These are phyloP conservation scores for Lactarius hengduanensis DNA, from an alignment of 768 basidiomycete species.

Conservation along the genomic window DNA sequence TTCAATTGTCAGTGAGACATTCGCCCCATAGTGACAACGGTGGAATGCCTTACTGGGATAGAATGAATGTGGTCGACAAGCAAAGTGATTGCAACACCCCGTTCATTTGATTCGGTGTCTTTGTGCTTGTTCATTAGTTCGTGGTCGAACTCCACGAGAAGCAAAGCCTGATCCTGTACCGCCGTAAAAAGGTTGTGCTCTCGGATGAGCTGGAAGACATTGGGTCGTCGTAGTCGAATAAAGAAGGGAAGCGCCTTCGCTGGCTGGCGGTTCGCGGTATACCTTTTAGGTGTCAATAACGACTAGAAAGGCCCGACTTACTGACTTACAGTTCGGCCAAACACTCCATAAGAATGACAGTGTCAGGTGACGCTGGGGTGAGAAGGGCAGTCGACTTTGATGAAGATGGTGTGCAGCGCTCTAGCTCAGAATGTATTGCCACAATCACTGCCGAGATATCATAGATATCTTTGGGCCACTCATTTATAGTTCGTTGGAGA, in stretches of 20 bases:
- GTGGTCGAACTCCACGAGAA: conserved; percentile 93
- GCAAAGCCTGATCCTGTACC: conserved; percentile 88
- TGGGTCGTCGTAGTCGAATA: conserved; percentile 78
- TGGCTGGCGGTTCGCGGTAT: conserved; percentile 84
- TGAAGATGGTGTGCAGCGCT: conserved; percentile 55
- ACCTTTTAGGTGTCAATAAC: conserved; percentile 46
- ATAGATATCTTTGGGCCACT: conserved; percentile 92
- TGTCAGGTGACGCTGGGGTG: conserved; percentile 42
- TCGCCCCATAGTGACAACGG: not conserved
- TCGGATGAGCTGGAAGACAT: conserved; percentile 92
- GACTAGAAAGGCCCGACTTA: not conserved
- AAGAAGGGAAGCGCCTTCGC: conserved; percentile 92
- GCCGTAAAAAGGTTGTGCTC: conserved; percentile 94
- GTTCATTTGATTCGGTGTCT: conserved; percentile 41
- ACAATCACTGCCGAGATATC: conserved; percentile 84
- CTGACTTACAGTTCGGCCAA: conserved; percentile 77
- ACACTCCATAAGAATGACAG: conserved; percentile 84
- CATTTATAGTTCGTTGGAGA: conserved; percentile 71
- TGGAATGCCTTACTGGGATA: conserved; percentile 66
- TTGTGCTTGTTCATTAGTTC: conserved; percentile 67
- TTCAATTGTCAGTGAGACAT: conserved; percentile 35
- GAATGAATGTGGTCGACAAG: conserved; percentile 95
- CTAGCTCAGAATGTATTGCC: conserved; percentile 82
- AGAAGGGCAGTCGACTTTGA: conserved; percentile 37
- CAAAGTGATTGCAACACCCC: conserved; percentile 79